Base-by-base conservation (phyloP, 305 asterid genomes). In the Fraxinus angustifolia region DNA sequence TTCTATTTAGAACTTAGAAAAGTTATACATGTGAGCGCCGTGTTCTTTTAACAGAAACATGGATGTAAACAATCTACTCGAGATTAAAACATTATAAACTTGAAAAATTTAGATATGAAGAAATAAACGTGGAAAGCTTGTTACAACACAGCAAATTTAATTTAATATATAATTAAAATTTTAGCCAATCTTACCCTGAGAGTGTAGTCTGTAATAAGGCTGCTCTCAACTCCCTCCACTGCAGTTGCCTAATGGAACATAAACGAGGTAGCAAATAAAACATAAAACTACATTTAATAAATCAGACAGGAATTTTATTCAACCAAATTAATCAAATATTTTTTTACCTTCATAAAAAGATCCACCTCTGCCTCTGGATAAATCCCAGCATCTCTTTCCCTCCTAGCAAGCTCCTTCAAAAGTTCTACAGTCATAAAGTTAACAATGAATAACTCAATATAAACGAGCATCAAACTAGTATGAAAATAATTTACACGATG, bases 291-390 rank as follows among this genome's bases (percentile, higher is more conserved):
- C 35, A 74, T 19, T 11, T 14, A 76, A 34, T 50, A 75, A 73
- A 42, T 31, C 34, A 79, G 56, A 26, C 19, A 8, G 23, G 42
- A 80, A 50, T 14, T 33, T 40, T 78, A 48, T 85, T 70, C 10
- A 12, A 28, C 8, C 60, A 76, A 45, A 76, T 48, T 82, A 38
- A 23, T 38, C 45, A 36, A 36, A 36, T 6, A 36, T 36, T 42
- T 23, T 48, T 16, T 82, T 81, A 95, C 99, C 93, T 96, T 96
- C 99, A 96, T 93, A 84, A 94, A 96, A 79, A 96, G 92, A 87
- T 96, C 99, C 56, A 94, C 91, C 71, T 94, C 98, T 36, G 98
- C 91, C 16, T 96, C 98, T 0, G 99, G 99, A 56, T 93, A 87
- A 53, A 94, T 91, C 7, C 98, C 97, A 72, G 94, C 97, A 80